Conservation (phyloP, 179 eudicot species). For the Silene coronaria region DNA sequence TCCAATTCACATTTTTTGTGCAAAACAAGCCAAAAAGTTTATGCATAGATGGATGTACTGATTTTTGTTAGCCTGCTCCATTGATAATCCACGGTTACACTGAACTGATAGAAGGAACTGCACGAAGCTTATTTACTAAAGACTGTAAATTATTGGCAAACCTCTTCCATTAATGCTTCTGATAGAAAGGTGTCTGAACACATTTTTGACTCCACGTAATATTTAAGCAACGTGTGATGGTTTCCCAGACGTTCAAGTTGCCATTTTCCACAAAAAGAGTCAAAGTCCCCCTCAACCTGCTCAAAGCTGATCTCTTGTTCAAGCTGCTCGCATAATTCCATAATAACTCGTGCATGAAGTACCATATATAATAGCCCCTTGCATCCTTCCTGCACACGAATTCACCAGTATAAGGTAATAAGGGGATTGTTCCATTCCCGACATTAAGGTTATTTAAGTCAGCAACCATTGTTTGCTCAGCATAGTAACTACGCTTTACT, state of each 20-base stretch:
- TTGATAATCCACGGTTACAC: not conserved
- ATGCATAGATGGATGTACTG: not conserved
- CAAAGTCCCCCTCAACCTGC: conserved; percentile 97
- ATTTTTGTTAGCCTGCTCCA: not conserved
- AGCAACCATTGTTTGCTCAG: not conserved
- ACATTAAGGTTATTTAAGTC: not conserved
- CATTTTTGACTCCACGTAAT: conserved; percentile 96
- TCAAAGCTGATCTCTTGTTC: conserved; percentile 84
- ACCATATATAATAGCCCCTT: conserved; percentile 94
- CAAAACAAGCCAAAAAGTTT: not conserved
- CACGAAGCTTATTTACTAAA: conserved; percentile 13
- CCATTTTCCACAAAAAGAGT: conserved; percentile 85
- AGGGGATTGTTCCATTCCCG: not conserved
- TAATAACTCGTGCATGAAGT: conserved; percentile 88
- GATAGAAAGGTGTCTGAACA: conserved; percentile 75
- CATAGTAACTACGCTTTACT: not conserved
- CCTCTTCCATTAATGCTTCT: conserved; percentile 99
- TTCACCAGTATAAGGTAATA: not conserved
- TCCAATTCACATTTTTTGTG: not conserved
- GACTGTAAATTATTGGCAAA: conserved; percentile 22
- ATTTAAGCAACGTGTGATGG: conserved; percentile 86
- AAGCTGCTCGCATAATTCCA: conserved; percentile 77
- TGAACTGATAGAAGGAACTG: not conserved
- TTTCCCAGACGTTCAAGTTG: conserved; percentile 85
- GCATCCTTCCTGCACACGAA: conserved; percentile 82